Evolutionary conservation across 2,329 filamentous ascomycete species (phyloP), one percentile per base, ranked within the genome.

Genomic region (Aspergillus sp.): DNA sequence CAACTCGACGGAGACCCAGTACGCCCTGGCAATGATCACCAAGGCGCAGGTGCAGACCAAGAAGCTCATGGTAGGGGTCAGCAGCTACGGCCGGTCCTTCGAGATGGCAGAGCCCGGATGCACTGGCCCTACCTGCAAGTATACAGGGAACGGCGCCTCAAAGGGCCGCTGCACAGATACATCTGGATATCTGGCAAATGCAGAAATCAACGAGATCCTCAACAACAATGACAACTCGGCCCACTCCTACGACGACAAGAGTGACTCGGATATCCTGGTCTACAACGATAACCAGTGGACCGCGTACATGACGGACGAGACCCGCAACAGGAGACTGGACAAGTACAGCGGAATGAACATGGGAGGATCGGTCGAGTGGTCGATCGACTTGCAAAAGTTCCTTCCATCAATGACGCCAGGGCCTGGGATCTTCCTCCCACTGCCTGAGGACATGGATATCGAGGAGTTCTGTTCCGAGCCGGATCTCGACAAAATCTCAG

Each of bases 1-100:
- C 55, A 79, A 79, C 63, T 54, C 68, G 20, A 78, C 75, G 0
- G 74, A 78, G 51, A 75, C 70, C 0, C 50, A 54, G 0, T 57
- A 64, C 4, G 61, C 74, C 0, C 62, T 79, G 3, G 64, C 70
- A 2, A 63, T 44, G 73, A 76, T 39, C 4, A 55, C 52, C 22
- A 55, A 55, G 34, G 52, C 52, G 1, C 34, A 34, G 13, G 52
- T 49, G 6, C 34, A 34, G 3, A 11, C 33, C 2, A 41, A 19
- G 8, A 49, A 49, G n/a, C 17, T 55, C n/a, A 22, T 49, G 4
- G 22, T 49, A 2, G 52, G 52, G 4, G 22, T 55, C 4, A 13
- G 34, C 4, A 48, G 44, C 20, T 55, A 55, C 12, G 52, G 33
- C 11, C 44, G 52, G 5, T 20, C 40, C 24, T 55, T 55, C 37